A percentile compares a stretch with the other conserved stretches of the same genome.
Conservation (phyloP, 306 rosid genomes). For the Cucumis cinereus region DNA sequence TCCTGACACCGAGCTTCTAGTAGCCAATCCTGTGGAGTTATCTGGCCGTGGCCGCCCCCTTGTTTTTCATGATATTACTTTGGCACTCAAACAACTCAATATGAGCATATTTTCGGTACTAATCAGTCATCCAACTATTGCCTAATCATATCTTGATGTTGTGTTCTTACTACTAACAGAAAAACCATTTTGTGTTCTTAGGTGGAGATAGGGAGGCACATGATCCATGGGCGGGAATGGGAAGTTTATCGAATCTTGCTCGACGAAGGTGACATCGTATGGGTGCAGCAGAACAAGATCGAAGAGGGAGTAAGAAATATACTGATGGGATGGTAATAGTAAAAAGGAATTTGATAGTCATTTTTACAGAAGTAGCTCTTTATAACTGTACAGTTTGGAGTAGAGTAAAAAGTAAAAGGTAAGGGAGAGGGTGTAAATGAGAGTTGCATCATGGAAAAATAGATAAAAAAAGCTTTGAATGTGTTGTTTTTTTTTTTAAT, state of each 20-base stretch:
- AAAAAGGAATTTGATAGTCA: not conserved
- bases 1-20: slow-evolving; percentile 50
- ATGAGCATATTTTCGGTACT: slow-evolving; percentile 37
- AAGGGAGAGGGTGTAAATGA: not conserved
- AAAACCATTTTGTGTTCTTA: slow-evolving; percentile 7
- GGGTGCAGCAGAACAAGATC: slow-evolving; percentile 23
- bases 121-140: not conserved
- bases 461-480: not conserved
- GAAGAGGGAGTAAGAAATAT: slow-evolving; percentile 35
- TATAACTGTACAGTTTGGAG: not conserved
- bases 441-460: not conserved
- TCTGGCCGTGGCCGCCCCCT: slow-evolving; percentile 49
- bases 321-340: slow-evolving; percentile 38
- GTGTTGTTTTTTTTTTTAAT: not conserved
- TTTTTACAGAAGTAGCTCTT: not conserved
- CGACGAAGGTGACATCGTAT: slow-evolving; percentile 26
- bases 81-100: slow-evolving; percentile 32
- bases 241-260: slow-evolving; percentile 41
- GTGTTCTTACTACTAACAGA: not conserved
- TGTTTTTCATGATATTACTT: slow-evolving; percentile 39
- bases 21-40: slow-evolving; percentile 52
- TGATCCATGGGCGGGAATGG: slow-evolving; percentile 40
- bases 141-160: not conserved
- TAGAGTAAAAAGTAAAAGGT: not conserved
- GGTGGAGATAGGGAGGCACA: slow-evolving; percentile 45